These are phyloP conservation scores for Pilasporangium apinafurcum DNA, from an alignment of 352 stramenopile species.

Conservation along the genomic window DNA sequence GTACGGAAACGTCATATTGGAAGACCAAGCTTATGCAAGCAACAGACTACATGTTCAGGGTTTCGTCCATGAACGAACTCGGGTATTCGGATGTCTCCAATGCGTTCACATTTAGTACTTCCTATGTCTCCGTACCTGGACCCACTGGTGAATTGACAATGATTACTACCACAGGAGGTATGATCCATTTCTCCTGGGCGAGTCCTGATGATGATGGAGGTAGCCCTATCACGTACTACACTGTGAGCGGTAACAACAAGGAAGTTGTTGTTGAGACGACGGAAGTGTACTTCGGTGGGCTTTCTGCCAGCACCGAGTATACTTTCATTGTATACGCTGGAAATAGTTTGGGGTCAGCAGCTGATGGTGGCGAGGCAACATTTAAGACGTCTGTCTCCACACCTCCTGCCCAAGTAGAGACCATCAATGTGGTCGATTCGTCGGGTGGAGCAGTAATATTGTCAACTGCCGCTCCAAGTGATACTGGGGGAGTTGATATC, in stretches of 20 bases:
- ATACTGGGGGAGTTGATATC: slow-evolving; percentile 31
- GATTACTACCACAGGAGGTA: slow-evolving; percentile 22
- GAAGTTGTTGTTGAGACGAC: background rate
- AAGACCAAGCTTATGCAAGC: slow-evolving; percentile 39
- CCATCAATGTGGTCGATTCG: slow-evolving; percentile 12
- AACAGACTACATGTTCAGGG: slow-evolving; percentile 43
- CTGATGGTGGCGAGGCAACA: slow-evolving; percentile 10
- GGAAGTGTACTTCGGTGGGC: slow-evolving; percentile 19
- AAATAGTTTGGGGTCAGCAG: slow-evolving; percentile 34
- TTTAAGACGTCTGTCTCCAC: slow-evolving; percentile 23
- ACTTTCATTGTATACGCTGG: slow-evolving; percentile 41
- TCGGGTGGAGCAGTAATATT: slow-evolving; percentile 37
- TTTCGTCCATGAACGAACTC: slow-evolving; percentile 35
- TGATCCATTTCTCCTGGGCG: slow-evolving; percentile 31
- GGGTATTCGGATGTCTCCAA: slow-evolving; percentile 30
- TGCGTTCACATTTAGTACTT: slow-evolving; percentile 21
- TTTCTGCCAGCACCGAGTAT: slow-evolving; percentile 32
- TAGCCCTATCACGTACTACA: slow-evolving; percentile 31
- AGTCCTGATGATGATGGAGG: slow-evolving; percentile 48
- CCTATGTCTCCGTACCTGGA: slow-evolving; percentile 41
- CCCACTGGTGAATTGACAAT: slow-evolving; percentile 17
- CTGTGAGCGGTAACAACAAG: slow-evolving; percentile 16
- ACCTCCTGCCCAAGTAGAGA: slow-evolving; percentile 15
- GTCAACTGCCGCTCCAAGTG: slow-evolving; percentile 16
- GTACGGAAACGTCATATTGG: slow-evolving; percentile 32